These are phyloP conservation scores for Xylaria scruposa DNA, from an alignment of 495 filamentous ascomycete species.

Conservation along the genomic window DNA sequence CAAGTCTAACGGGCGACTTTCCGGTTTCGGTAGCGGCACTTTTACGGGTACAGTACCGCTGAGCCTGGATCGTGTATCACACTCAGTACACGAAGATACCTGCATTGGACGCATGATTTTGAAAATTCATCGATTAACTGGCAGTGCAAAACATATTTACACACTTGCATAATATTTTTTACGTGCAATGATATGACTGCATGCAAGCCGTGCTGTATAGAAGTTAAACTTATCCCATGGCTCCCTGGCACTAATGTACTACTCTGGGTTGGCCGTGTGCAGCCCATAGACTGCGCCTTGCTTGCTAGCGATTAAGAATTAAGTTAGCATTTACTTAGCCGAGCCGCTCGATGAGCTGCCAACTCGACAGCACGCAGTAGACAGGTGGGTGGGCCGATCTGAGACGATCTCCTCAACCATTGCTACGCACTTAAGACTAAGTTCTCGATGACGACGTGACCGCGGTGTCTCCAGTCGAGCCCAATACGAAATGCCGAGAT, in stretches of 20 bases:
- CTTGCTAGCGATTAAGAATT: slow-evolving; percentile 14
- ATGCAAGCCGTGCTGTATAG: background rate
- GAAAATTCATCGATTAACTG: background rate
- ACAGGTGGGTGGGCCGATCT: slow-evolving; percentile 16
- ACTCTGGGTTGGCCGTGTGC: slow-evolving; percentile 5
- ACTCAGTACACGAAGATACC: background rate
- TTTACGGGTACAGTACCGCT: background rate
- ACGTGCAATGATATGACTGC: slow-evolving; percentile 15
- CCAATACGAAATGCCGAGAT: slow-evolving; percentile 1
- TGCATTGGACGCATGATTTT: background rate
- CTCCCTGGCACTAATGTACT: background rate
- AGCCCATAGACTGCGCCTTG: slow-evolving; percentile 24
- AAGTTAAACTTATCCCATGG: slow-evolving; percentile 4
- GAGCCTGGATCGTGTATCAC: background rate
- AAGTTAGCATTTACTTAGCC: slow-evolving; percentile 3
- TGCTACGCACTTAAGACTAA: background rate
- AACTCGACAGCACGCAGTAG: slow-evolving; percentile 1
- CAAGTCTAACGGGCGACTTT: slow-evolving; percentile 12
- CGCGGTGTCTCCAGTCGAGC: background rate
- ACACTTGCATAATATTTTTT: slow-evolving; percentile 17
- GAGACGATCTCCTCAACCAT: slow-evolving; percentile 8
- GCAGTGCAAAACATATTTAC: slow-evolving; percentile 21
- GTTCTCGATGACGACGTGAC: slow-evolving; percentile 3
- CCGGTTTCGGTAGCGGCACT: slow-evolving; percentile 7
- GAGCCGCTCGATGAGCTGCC: slow-evolving; percentile 13